Evolutionary conservation across 2,329 filamentous ascomycete species (phyloP), one percentile per base, ranked within the genome.

Genomic region (Nothophaeocryptopus gaeumannii): DNA sequence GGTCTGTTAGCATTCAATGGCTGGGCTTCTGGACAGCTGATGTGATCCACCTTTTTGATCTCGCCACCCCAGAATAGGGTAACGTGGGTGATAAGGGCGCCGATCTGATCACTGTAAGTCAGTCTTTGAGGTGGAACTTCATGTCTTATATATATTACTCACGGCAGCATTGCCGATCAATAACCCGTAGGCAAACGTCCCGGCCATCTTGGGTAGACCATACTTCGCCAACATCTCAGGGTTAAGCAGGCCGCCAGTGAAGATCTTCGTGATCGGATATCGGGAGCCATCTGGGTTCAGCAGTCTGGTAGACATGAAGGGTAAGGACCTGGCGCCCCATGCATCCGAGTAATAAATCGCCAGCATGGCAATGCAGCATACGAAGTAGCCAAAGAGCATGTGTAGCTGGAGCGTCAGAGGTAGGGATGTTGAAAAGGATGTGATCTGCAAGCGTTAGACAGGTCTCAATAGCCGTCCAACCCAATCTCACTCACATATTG

Each of bases 51-150:
- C 30, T 31, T 59, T 2, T 68, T 39, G n/a, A 81, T 70, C 50
- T 82, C 80, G 4, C 70, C 70, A 3, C 79, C 76, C 77, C 77
- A 82, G 59, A 83, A 82, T 5, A 81, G 61, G 42, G 76, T 50
- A 53, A 72, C 75, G 53, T 82, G 79, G 2, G 70, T 61, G 26
- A 81, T 67, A 16, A 82, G 61, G 5, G 79, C 80, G 2, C 79
- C 79, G 41, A 82, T 82, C 58, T 60, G 31, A 8, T 16, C 7
- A 15, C 16, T 5, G 15, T 35, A 10, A 34, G 30, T 26, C 9
- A 29, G 49, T 38, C 38, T 29, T 15, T 11, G 15, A 33, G 15
- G 43, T 5, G 26, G 13, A 31, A 1, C 14, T 20, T 5, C 13
- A 15, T 36, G 8, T 5, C 10, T 29, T n/a, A 13, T 8, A 2